Percentiles rank a stretch among this genome's conserved stretches.
Evolutionary conservation across 805 yeast species (phyloP).

Genomic region (Ogataea sp.): DNA sequence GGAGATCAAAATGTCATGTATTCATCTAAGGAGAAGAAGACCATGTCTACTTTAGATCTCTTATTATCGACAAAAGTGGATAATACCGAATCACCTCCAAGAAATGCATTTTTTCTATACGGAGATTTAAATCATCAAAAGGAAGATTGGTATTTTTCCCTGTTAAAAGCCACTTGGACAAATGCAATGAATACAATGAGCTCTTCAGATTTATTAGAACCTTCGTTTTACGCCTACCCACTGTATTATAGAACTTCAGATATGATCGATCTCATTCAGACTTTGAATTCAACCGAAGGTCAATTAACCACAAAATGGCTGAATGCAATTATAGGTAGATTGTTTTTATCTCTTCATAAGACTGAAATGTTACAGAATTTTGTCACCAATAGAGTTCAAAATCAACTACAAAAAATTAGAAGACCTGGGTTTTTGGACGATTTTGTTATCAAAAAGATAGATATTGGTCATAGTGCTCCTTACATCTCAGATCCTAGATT

Average conservation of each 20-base stretch:
- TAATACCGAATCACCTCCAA: constrained; percentile 24
- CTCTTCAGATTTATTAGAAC: constrained; percentile 35
- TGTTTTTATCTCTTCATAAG: constrained; percentile 68
- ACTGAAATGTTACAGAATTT: constrained; percentile 58
- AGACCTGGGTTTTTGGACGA: constrained; percentile 86
- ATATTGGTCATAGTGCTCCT: constrained; percentile 79
- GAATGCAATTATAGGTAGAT: constrained; percentile 77
- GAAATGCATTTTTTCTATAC: constrained; percentile 49
- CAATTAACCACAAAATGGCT: constrained; percentile 84
- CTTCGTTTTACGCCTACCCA: constrained; percentile 62
- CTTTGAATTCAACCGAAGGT: constrained; percentile 74
- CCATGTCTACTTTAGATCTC: constrained; percentile 7
- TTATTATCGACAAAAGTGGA: constrained; percentile 12
- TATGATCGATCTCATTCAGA: constrained; percentile 65
- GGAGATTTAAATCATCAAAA: constrained; percentile 73
- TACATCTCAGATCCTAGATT: constrained; percentile 65
- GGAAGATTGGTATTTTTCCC: constrained; percentile 88
- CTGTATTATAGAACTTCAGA: constrained; percentile 64
- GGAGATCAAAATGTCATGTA: constrained; percentile 10
- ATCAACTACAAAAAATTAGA: constrained; percentile 70
- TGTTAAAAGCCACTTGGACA: constrained; percentile 58
- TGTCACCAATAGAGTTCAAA: constrained; percentile 51
- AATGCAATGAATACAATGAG: constrained; percentile 15
- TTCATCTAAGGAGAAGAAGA: constrained; percentile 7
- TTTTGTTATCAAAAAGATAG: constrained; percentile 61